Evolutionary conservation across 1,284 basidiomycete species (phyloP).

Genomic region (Cryptococcus jaspeensis): DNA sequence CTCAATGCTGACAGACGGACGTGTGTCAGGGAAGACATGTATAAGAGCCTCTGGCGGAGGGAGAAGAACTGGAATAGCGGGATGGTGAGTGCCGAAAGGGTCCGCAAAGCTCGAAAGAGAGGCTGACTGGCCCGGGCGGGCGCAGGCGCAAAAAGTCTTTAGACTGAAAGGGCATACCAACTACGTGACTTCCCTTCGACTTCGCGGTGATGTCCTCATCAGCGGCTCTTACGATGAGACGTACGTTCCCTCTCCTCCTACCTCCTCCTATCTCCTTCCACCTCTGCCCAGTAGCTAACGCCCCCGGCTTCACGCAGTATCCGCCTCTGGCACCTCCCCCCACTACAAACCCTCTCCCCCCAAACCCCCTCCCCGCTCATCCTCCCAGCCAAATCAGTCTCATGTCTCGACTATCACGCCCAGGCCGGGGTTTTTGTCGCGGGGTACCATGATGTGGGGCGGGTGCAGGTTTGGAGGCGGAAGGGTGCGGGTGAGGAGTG

Average conservation of each 20-base stretch:
- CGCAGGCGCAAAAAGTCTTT: conserved; percentile 69
- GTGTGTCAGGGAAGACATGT: conserved; percentile 77
- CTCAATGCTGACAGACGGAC: no score
- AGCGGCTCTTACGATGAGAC: conserved; percentile 83
- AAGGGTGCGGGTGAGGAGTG: conserved; percentile 49
- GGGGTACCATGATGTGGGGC: conserved; percentile 89
- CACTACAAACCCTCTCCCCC: conserved; percentile 54
- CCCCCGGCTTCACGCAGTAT: conserved; percentile 66
- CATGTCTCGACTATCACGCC: conserved; percentile 81
- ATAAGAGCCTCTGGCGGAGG: conserved; percentile 76
- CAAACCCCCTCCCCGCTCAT: conserved; percentile 17
- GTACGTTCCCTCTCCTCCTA: conserved; percentile 20
- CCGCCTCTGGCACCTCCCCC: conserved; percentile 80
- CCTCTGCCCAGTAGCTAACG: no score
- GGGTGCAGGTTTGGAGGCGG: conserved; percentile 70
- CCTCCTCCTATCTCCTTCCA: no score
- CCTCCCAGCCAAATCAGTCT: conserved; percentile 70
- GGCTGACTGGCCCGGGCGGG: neutral
- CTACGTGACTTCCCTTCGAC: conserved; percentile 79
- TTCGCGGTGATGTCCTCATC: conserved; percentile 67
- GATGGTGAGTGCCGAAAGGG: conserved; percentile 18
- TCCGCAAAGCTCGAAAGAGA: no score
- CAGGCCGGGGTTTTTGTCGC: conserved; percentile 86
- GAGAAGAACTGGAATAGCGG: conserved; percentile 71
- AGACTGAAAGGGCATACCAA: conserved; percentile 81